phyloP scores from a whole-genome alignment of 164 flowering plant genomes.

The Vitis vinifera region DNA sequence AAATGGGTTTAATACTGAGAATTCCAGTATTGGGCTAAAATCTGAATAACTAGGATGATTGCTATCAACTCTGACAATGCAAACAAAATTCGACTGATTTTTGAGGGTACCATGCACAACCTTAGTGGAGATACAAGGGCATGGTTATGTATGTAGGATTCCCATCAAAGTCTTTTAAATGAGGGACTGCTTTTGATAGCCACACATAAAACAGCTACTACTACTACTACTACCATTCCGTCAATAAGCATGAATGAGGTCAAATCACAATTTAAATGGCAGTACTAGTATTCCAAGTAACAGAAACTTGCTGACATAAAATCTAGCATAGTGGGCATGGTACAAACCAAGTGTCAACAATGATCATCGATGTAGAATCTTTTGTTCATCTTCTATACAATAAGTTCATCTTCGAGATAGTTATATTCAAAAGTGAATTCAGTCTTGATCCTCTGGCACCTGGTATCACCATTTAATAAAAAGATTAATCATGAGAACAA shows the following conservation, averaged over 20 bases:
- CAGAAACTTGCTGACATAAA: background rate
- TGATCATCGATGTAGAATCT: background rate
- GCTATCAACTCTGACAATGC: too few relatives aligned
- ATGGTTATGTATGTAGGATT: too few relatives aligned
- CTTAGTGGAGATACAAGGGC: too few relatives aligned
- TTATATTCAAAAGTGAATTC: constrained; percentile 93
- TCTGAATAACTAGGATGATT: too few relatives aligned
- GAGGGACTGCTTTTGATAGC: too few relatives aligned
- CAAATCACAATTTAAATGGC: background rate
- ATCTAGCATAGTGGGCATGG: background rate
- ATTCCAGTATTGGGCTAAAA: too few relatives aligned
- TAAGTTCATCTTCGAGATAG: constrained; percentile 91
- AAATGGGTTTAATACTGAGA: too few relatives aligned
- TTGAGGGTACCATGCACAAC: too few relatives aligned
- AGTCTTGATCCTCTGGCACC: constrained; percentile 95
- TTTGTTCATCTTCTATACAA: constrained; percentile 39
- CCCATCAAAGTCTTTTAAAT: too few relatives aligned
- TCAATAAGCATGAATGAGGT: background rate
- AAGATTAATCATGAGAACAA: constrained; percentile 4
- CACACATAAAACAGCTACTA: too few relatives aligned
- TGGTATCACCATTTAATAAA: constrained; percentile 21
- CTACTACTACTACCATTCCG: too few relatives aligned
- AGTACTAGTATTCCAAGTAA: background rate
- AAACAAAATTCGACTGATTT: too few relatives aligned
- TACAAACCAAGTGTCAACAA: constrained; percentile 18